Evolutionary conservation across 169 alveolate species (phyloP), one percentile per base, ranked within the genome.

Genomic region (Eimeria maxima): DNA sequence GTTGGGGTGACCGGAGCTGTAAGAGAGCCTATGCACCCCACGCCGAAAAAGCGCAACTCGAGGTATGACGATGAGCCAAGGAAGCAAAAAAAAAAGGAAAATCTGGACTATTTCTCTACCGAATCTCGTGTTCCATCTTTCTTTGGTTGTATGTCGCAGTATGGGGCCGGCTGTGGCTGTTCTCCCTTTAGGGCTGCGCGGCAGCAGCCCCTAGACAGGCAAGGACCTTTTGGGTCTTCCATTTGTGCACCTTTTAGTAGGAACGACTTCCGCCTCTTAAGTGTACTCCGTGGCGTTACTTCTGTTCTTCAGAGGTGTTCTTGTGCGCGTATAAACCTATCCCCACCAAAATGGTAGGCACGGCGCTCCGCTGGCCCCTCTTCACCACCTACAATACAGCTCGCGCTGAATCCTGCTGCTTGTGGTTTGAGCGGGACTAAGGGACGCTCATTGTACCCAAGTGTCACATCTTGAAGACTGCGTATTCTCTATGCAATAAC

Each of bases 171-270:
- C 45, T 20, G 93, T 86, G 69, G 80, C 93, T 86, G 93, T 86
- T 86, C 45, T 44, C 81, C 74, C 33, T 83, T 81, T 83, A 63
- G 93, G 93, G 93, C 93, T 86, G 93, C 57, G 93, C 93, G 80
- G 80, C 93, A 63, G 93, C 93, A 86, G 93, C 93, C 93, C 93
- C 91, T 53, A 27, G 67, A 83, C 91, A 83, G 74, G 88, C 65
- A 45, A 45, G 65, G 88, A 78, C 4, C 16, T 27, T 78, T 78
- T 22, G 88, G 88, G 88, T 78, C 88, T 78, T 78, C 88, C 42
- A 78, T 42, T 44, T 22, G 42, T 47, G 88, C 88, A 78, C 88
- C 88, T 2, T 78, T 7, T 22, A 45, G 38, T 20, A 78, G 24
- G 16, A 45, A 45, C 63, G 45, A 45, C 63, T 47, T 42, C 45